phyloP scores from a whole-genome alignment of 169 alveolate species.

The Hepatocystis sp. region DNA sequence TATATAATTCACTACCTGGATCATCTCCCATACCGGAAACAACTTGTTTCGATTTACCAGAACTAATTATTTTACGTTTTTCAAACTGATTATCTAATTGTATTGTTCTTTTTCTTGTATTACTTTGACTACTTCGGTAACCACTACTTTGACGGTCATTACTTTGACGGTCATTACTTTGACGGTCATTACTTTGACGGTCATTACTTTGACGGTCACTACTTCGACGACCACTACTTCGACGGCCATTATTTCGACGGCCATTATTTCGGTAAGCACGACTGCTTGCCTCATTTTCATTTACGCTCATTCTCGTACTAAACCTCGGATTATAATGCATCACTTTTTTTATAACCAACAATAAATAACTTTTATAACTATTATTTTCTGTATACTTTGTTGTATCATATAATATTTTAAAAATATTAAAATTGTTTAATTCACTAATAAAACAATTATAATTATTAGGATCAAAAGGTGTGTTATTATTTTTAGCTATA shows the following conservation, averaged over 20 bases:
- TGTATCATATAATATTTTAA: constrained; percentile 12
- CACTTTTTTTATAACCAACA: constrained; percentile 9
- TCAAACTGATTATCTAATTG: too few relatives aligned
- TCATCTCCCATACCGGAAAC: too few relatives aligned
- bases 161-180: too few relatives aligned
- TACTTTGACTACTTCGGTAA: too few relatives aligned
- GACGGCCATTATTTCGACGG: background rate
- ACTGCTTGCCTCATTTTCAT: too few relatives aligned
- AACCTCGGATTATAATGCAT: background rate
- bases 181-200: too few relatives aligned
- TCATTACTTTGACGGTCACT: too few relatives aligned
- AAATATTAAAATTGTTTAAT: constrained; percentile 41
- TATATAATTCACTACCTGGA: too few relatives aligned
- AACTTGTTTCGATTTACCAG: too few relatives aligned
- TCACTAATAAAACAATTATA: constrained; percentile 30
- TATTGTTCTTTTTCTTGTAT: too few relatives aligned
- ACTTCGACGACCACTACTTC: background rate
- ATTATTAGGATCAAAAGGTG: constrained; percentile 8
- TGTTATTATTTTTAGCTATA: constrained; percentile 12
- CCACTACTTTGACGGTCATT: too few relatives aligned
- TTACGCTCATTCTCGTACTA: background rate
- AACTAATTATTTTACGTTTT: too few relatives aligned
- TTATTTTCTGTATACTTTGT: constrained; percentile 12
- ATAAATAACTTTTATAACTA: constrained; percentile 12
- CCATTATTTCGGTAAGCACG: background rate